These are phyloP conservation scores for Amesomyces nigricolor DNA, from an alignment of 2,329 filamentous ascomycete genomes.

Conservation along the genomic window DNA sequence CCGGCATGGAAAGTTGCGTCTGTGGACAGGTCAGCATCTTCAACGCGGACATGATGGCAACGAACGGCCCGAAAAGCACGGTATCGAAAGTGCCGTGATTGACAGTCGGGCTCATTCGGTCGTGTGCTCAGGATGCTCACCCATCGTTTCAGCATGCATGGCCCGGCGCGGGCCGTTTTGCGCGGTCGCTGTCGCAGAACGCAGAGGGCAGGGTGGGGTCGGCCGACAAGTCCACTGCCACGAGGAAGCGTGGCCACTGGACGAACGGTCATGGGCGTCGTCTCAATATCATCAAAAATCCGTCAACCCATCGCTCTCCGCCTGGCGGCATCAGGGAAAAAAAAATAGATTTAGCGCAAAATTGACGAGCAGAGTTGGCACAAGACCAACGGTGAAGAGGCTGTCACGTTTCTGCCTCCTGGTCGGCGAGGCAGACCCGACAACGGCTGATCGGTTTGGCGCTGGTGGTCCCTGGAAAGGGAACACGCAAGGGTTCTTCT, in stretches of 20 bases:
- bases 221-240: constrained; percentile 1
- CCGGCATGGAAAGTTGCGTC: constrained; percentile 6
- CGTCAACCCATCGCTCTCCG: too few species aligned
- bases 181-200: constrained; percentile 1
- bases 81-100: background rate
- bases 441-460: background rate
- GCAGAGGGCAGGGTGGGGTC: constrained; percentile 1
- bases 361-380: too few species aligned
- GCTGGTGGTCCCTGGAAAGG: background rate
- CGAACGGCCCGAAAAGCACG: too few species aligned
- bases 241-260: constrained; percentile 4
- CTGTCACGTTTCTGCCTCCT: too few species aligned
- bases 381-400: too few species aligned
- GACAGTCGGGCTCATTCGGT: background rate
- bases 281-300: background rate
- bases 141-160: constrained; percentile 11
- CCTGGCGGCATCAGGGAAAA: too few species aligned
- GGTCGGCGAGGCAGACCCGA: background rate
- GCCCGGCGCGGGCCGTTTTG: constrained; percentile 2
- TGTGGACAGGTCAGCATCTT: background rate
- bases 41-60: background rate
- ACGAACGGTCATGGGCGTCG: background rate
- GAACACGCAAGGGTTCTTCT: too few species aligned
- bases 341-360: too few species aligned
- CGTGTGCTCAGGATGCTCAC: background rate